A percentile compares a stretch with the other conserved stretches of the same genome.
phyloP scores from a whole-genome alignment of 306 rosid species.

The Pueraria montana region DNA sequence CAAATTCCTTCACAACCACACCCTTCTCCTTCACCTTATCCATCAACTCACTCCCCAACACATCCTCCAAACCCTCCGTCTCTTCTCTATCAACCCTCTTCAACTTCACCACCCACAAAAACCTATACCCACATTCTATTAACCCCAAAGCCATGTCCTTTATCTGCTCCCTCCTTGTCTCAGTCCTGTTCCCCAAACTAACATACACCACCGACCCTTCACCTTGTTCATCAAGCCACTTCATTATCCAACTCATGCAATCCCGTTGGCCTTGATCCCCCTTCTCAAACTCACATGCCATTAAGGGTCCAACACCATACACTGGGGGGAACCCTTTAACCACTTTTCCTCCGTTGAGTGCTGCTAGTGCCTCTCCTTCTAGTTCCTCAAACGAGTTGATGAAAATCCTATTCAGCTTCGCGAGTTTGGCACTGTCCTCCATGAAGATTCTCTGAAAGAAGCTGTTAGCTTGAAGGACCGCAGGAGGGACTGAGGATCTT shows the following conservation, averaged over 20 bases:
- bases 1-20: background rate
- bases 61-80: constrained; percentile 15
- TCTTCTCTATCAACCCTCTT: constrained; percentile 9
- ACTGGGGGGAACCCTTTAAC: background rate
- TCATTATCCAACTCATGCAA: background rate
- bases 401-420: constrained; percentile 48
- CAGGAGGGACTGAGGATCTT: too few relatives aligned
- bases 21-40: constrained; percentile 13
- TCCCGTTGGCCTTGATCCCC: background rate
- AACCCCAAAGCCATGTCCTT: background rate
- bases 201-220: constrained; percentile 18
- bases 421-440: constrained; percentile 47
- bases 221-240: background rate
- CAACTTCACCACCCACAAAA: background rate
- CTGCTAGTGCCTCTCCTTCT: background rate
- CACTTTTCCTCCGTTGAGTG: background rate
- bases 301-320: constrained; percentile 47
- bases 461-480: too few relatives aligned
- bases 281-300: constrained; percentile 52
- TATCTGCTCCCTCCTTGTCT: constrained; percentile 50
- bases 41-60: constrained; percentile 37
- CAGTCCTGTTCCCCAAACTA: constrained; percentile 62
- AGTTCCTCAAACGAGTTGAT: background rate
- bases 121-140: too few relatives aligned
- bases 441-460: background rate